Evolutionary conservation across 805 yeast species (phyloP).

Genomic region (Yarrowia sp.): DNA sequence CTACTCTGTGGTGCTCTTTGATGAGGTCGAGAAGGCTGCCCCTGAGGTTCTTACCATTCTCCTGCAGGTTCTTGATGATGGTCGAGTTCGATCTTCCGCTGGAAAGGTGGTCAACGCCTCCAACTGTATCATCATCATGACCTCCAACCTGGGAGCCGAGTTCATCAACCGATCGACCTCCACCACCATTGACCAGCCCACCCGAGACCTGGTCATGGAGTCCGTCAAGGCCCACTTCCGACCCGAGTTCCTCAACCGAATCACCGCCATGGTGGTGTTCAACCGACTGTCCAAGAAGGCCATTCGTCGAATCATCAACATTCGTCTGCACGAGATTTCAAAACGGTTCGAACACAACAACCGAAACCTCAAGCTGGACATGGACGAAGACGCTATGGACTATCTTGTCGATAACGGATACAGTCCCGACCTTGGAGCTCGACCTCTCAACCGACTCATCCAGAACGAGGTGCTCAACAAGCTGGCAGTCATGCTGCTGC

Average conservation of each 20-base stretch:
- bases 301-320: constrained; percentile 84
- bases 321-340: constrained; percentile 82
- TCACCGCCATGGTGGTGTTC: constrained; percentile 88
- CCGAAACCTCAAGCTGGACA: constrained; percentile 66
- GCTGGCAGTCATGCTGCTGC: constrained; percentile 82
- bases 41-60: constrained; percentile 94
- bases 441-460: constrained; percentile 86
- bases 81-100: constrained; percentile 89
- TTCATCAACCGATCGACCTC: constrained; percentile 67
- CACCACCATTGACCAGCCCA: constrained; percentile 56
- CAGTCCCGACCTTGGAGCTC: constrained; percentile 91
- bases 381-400: constrained; percentile 74
- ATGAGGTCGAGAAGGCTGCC: constrained; percentile 98
- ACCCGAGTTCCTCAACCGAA: constrained; percentile 96
- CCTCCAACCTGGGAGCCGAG: constrained; percentile 95
- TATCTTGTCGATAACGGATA: constrained; percentile 85
- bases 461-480: constrained; percentile 84
- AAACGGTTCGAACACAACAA: constrained; percentile 81
- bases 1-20: constrained; percentile 92
- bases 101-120: constrained; percentile 94
- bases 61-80: constrained; percentile 92
- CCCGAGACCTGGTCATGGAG: constrained; percentile 76
- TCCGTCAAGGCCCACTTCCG: constrained; percentile 87
- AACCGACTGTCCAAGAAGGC: constrained; percentile 90
- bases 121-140: constrained; percentile 90